Base-by-base conservation (phyloP, 108 stramenopile species). In the Nitzschia palea region DNA sequence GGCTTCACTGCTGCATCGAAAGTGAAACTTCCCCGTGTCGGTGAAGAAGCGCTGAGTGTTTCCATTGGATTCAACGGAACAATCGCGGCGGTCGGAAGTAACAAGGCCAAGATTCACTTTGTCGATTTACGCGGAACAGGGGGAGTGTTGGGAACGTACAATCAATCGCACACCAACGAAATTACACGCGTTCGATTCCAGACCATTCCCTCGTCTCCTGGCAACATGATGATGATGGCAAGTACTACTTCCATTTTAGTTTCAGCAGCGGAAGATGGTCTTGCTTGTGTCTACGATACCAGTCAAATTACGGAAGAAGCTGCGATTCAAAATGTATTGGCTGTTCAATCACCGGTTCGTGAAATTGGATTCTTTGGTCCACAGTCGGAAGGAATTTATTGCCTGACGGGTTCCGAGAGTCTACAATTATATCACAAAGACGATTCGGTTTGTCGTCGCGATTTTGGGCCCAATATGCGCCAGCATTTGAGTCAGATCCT, bases 341-440 rank as follows among this genome's bases (percentile, higher is more conserved):
- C 87, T 48, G 76, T 85, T 47, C 80, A 85, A 37, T 43, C 79
- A 17, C 86, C 89, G 1, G n/a, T 91, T 30, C 82, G 93, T 18
- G 48, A 79, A 62, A 74, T 85, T 27, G 89, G 86, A 12, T 91
- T 89, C 62, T 94, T 90, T 65, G 93, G 93, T 12, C 88, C 88
- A 3, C 55, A 44, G 2, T 61, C 70, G 26, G 87, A 86, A 52
- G 91, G 81, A 2, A 54, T 87, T 17, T 94, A 81, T 55, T 84
- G 83, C 59, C 48, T 94, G 63, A 94, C 93, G 10, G 90, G 93
- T 12, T 85, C 68, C 44, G 93, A 94, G 77, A 90, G 85, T 15
- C 65, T 90, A 61, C 64, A 40, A 15, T 73, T 89, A 17, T 88
- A 84, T 73, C 82, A 83, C 54, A 73, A 66, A 25, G 74, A 79